phyloP scores from a whole-genome alignment of 495 filamentous ascomycete species.

The Niebla homalea region DNA sequence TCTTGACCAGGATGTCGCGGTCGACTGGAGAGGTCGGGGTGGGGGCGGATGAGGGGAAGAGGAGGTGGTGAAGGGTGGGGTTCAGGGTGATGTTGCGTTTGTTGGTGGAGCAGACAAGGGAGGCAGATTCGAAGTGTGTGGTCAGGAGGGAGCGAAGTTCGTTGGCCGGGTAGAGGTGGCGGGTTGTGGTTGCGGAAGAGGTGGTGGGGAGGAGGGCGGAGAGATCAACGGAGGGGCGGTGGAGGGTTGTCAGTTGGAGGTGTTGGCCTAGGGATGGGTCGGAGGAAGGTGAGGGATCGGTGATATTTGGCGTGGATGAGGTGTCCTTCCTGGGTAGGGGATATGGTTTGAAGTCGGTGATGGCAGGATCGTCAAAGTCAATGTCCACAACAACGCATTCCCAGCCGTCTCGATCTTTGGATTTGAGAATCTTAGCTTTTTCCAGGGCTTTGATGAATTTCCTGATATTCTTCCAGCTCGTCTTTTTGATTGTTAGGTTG shows the following conservation, averaged over 20 bases:
- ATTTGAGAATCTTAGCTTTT: conserved; percentile 47
- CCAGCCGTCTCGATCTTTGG: conserved; percentile 52
- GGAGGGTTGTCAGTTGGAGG: conserved; percentile 40
- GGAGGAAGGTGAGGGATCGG: conserved; percentile 8
- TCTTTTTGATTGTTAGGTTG: conserved; percentile 58
- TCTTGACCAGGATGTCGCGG: conserved; percentile 42
- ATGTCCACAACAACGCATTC: conserved; percentile 56
- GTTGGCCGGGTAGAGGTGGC: conserved; percentile 27
- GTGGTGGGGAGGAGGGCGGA: conserved; percentile 40
- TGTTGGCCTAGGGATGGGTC: conserved; percentile 44
- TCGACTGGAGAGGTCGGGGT: conserved; percentile 30
- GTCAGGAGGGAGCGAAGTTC: conserved; percentile 42
- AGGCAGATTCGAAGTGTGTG: conserved; percentile 36
- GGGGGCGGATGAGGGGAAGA: conserved; percentile 31
- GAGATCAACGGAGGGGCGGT: conserved; percentile 43
- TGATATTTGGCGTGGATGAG: neutral
- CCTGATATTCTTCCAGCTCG: conserved; percentile 59
- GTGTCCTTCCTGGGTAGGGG: conserved; percentile 43
- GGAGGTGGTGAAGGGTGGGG: conserved; percentile 46
- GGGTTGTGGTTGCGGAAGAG: conserved; percentile 21
- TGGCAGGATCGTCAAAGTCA: conserved; percentile 44
- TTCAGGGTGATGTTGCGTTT: conserved; percentile 51
- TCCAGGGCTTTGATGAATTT: conserved; percentile 64
- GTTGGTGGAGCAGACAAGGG: conserved; percentile 39
- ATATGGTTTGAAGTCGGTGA: conserved; percentile 50